Evolutionary conservation across 2,329 filamentous ascomycete species (phyloP).

Genomic region (Monosporascus sp.): DNA sequence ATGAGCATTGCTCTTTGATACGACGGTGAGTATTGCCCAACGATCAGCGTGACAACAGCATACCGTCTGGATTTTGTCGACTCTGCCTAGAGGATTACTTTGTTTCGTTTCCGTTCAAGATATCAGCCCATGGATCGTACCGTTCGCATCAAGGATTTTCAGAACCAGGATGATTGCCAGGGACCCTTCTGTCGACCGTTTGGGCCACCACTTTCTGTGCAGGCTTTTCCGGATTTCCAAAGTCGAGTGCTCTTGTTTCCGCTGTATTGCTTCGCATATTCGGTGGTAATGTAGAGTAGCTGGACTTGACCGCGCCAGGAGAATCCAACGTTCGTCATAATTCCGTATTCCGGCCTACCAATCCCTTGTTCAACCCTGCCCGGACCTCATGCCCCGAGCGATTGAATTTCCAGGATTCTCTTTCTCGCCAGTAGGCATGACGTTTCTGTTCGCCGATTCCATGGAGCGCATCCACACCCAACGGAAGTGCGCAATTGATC

Average conservation of each 20-base stretch:
- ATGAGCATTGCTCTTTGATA: conserved; percentile 3
- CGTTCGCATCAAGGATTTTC: no score
- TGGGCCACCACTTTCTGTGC: no score
- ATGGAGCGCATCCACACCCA: background rate
- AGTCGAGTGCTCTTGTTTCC: conserved; percentile 14
- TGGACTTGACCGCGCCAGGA: conserved; percentile 7
- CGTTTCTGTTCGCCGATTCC: background rate
- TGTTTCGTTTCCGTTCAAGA: background rate
- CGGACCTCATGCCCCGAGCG: no score
- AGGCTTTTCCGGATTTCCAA: conserved; percentile 1
- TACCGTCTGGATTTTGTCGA: conserved; percentile 9
- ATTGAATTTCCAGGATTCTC: background rate
- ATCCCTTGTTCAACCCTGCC: no score
- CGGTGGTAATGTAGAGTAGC: conserved; percentile 12
- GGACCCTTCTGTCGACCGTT: background rate
- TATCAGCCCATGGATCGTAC: background rate
- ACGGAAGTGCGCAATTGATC: background rate
- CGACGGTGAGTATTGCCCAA: conserved; percentile 35
- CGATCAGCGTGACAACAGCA: conserved; percentile 20
- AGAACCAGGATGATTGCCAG: background rate
- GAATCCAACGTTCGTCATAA: background rate
- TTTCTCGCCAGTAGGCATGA: background rate
- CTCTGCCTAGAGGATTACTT: background rate
- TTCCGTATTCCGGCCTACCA: conserved; percentile 2
- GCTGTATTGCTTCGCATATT: conserved; percentile 15